phyloP scores from a whole-genome alignment of 2,329 filamentous ascomycete genomes.

The Dothideomycetidae sp. region DNA sequence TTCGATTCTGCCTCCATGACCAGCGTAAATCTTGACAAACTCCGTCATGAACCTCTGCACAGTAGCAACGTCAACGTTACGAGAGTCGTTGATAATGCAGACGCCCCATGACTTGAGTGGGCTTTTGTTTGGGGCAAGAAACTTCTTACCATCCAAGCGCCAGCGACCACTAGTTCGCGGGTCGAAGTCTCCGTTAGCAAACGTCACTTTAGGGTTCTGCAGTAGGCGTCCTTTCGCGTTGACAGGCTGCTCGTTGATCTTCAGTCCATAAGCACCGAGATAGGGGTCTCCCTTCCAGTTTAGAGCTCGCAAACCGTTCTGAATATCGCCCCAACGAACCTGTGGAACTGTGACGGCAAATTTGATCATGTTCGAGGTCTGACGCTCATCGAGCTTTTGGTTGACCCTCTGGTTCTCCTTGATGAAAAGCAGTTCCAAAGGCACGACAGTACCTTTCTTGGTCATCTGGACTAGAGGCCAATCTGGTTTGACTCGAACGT shows the following conservation, averaged over 20 bases:
- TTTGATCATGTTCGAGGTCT: conserved; percentile 83
- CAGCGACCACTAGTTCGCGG: conserved; percentile 62
- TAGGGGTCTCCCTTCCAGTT: conserved; percentile 56
- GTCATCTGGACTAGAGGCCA: conserved; percentile 47
- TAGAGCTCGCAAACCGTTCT: conserved; percentile 50
- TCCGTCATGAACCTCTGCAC: conserved; percentile 42
- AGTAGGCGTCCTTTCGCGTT: conserved; percentile 54
- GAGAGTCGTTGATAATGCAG: conserved; percentile 45
- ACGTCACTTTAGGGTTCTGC: conserved; percentile 55
- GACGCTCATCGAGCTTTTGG: conserved; percentile 42
- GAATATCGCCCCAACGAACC: conserved; percentile 54
- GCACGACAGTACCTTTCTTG: conserved; percentile 37
- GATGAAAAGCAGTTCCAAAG: conserved; percentile 42
- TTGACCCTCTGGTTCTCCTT: conserved; percentile 42
- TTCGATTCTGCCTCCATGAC: conserved; percentile 45
- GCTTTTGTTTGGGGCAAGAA: conserved; percentile 48
- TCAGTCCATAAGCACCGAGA: conserved; percentile 58
- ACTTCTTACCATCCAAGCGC: conserved; percentile 74
- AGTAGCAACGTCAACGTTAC: conserved; percentile 27
- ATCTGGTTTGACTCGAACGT: conserved; percentile 30
- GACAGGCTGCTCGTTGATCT: conserved; percentile 51
- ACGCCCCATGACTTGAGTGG: conserved; percentile 64
- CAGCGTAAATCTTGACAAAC: conserved; percentile 47
- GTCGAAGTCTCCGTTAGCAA: conserved; percentile 39
- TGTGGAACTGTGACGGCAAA: conserved; percentile 69